Evolutionary conservation across 2,329 filamentous ascomycete species (phyloP), one percentile per base, ranked within the genome.

Genomic region (Clarireedia homoeocarpa): DNA sequence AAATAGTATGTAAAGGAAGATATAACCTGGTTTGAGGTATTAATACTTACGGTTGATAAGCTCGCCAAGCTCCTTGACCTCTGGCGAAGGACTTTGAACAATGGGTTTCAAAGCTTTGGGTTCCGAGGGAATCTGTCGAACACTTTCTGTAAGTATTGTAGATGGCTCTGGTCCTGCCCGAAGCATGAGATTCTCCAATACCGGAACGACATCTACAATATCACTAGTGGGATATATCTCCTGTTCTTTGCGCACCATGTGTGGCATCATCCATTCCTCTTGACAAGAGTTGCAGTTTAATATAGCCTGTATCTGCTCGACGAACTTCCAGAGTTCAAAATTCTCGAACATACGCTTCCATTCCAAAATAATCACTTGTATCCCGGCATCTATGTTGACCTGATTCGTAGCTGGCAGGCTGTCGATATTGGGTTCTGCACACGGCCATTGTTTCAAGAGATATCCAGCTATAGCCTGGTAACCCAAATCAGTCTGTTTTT

Each of bases 301-400:
- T 6, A 77, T 60, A 0, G 47, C 5, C 53, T 82, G 77, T 0
- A 79, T 72, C 26, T 71, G 48, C 9, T 69, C 55, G 0, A 82
- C 57, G 60, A 81, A 75, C 0, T 65, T 45, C 0, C 70, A 72
- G 0, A 82, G 69, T 27, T 77, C 70, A 7, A 71, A 58, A 46
- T 83, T 83, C 5, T 73, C 69, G n/a, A 70, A 74, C 0, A 80
- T 61, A 0, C 75, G 72, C 4, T 66, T 59, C 79, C 79, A 83
- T 51, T 80, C 74, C 0, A 71, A 71, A 0, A 62, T 59, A 12
- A 83, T 63, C 0, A 65, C 61, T 0, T 69, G 60, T 1, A 80
- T 39, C 3, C 77, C 77, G 7, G 66, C 58, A 0, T 58, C 42
- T 5, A 71, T 26, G 57, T 79, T 64, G 0, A 83, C 24, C 2